Base-by-base conservation (phyloP, 345 rosid species). In the Barbarea vulgaris region DNA sequence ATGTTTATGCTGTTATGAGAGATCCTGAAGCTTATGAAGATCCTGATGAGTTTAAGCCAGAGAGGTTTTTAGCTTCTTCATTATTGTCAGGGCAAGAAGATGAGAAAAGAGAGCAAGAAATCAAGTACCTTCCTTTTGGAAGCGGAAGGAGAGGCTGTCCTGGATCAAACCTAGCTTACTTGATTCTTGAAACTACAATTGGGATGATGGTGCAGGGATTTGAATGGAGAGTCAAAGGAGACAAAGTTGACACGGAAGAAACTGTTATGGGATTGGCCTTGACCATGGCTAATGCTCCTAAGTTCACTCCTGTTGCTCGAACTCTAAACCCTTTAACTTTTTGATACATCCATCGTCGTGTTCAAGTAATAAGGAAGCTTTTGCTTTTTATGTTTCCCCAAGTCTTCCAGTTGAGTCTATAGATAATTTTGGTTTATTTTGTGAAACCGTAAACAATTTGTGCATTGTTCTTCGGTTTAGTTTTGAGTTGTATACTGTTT, bases 111-210 rank as follows among this genome's bases (percentile, higher is more conserved):
- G 92, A 87, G 19, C 81, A 87, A 54, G 66, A 73, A 74, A 77
- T 83, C 34, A 86, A 87, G n/a, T 51, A 85, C 13, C 1, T 91
- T 55, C 89, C 94, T 2, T 91, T 91, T 5, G 97, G 94, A 1
- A 64, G 84, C 36, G 92, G 92, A 50, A 83, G 88, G 75, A 85
- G 94, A 80, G 82, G 82, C 6, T 88, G 92, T 68, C 97, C 94
- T 3, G 91, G 96, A 58, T 69, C 79, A 9, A 61, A 86, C 22
- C 24, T 87, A 7, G 94, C 92, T 63, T 63, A 52, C 15, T 6
- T 73, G 55, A 19, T 73, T 63, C 12, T 73, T 1, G 70, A 31
- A 73, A 73, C 70, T 11, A 67, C 60, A 1, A 3, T 72, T 37
- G 76, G 69, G 7, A 17, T 51, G 76, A 85, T 81, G 51, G 82